Evolutionary conservation across 2,329 filamentous ascomycete genomes (phyloP), one percentile per base, ranked within the genome.

Genomic region (Diaporthe australafricana): DNA sequence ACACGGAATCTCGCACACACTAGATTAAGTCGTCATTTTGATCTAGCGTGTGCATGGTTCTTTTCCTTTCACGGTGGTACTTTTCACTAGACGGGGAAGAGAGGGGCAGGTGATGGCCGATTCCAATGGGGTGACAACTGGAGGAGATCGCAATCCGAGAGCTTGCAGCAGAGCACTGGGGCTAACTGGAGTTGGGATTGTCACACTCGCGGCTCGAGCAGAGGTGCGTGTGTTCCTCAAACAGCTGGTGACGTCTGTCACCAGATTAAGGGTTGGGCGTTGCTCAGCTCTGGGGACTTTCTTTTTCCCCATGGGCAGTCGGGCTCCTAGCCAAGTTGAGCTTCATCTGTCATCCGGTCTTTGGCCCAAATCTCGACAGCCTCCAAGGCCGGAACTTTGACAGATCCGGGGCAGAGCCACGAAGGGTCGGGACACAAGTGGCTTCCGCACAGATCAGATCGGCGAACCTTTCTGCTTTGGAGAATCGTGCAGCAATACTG

Each of bases 91-190:
- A 53, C 38, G 30, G 42, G 38, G 56, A n/a, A 52, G 48, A 63
- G 32, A 55, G 57, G 38, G 47, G 30, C 35, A 60, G 32, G 42
- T 40, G 48, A 68, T 55, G 47, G 16, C 35, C 32, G 32, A 40
- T 38, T 35, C 27, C 63, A 48, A 60, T 45, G 50, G 60, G 50
- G 56, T 48, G 67, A 47, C 48, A 70, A 57, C 66, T 63, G 55
- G 68, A 42, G 60, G 25, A 72, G 53, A 72, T 68, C 57, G 22
- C 70, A 74, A 53, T 40, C 66, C 60, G 60, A 72, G 47, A 57
- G 42, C 66, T 53, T 72, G 70, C 66, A 74, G 72, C 47, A 53
- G 52, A 70, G 48, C 57, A 35, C 32, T 47, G 48, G 30, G 25
- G 60, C 72, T 67, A 69, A 38, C 70, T 70, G 35, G 27, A 52